Conservation (phyloP, 1,284 basidiomycete genomes). For the Rhodotorula sp. region DNA sequence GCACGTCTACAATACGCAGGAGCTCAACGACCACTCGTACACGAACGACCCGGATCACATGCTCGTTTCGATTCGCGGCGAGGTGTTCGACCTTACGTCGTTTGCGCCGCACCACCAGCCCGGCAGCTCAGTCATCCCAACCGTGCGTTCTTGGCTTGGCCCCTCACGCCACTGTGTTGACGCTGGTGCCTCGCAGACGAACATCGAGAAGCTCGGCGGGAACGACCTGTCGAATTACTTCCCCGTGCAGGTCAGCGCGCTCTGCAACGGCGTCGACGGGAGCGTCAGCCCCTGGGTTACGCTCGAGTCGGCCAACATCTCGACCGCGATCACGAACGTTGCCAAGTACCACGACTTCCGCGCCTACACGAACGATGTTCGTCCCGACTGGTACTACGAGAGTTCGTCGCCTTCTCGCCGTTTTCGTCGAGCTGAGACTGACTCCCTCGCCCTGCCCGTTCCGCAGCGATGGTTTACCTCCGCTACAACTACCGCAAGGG, state of each 20-base stretch:
- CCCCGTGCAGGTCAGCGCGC: constrained; percentile 94
- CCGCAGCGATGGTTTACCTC: constrained; percentile 58
- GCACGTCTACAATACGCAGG: constrained; percentile 79
- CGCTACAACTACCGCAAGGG: constrained; percentile 84
- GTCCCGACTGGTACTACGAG: constrained; percentile 98
- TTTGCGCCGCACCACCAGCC: constrained; percentile 45
- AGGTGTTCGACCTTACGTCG: constrained; percentile 76
- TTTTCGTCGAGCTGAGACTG: too few relatives aligned
- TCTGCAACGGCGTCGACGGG: constrained; percentile 85
- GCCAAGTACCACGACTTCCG: constrained; percentile 93
- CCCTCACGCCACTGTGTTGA: neutral
- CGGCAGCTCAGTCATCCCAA: constrained; percentile 30
- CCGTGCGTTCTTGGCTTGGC: constrained; percentile 7
- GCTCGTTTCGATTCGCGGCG: constrained; percentile 81
- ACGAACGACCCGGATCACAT: constrained; percentile 69
- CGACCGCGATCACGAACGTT: constrained; percentile 68
- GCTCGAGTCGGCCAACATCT: constrained; percentile 75
- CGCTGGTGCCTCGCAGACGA: constrained; percentile 54
- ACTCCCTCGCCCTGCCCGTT: neutral
- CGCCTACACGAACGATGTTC: constrained; percentile 76
- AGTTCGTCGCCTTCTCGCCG: constrained; percentile 14
- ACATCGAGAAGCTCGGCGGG: constrained; percentile 82
- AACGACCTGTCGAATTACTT: constrained; percentile 75
- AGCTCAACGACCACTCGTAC: constrained; percentile 72
- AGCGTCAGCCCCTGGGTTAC: constrained; percentile 81